Conservation (phyloP, 768 basidiomycete genomes). For the Dioszegia hungarica region DNA sequence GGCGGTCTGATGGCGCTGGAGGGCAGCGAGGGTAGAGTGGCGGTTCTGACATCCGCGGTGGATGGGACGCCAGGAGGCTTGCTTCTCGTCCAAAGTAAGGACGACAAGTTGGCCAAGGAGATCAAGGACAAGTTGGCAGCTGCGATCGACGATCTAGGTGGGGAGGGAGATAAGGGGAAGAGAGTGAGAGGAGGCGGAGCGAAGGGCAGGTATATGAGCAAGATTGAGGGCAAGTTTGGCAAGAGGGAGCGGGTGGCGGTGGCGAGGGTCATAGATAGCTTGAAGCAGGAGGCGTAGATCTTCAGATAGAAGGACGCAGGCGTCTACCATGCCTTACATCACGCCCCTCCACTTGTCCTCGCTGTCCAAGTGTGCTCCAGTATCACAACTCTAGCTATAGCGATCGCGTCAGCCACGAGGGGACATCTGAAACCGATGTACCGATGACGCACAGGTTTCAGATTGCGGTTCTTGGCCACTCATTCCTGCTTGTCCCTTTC, state of each 20-base stretch:
- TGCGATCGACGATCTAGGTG: slow-evolving; percentile 25
- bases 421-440: too few relatives aligned
- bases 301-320: too few relatives aligned
- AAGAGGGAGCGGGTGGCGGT: slow-evolving; percentile 21
- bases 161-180: slow-evolving; percentile 18
- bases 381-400: too few relatives aligned
- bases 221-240: slow-evolving; percentile 43
- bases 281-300: background rate
- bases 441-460: too few relatives aligned
- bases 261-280: slow-evolving; percentile 7
- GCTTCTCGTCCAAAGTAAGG: slow-evolving; percentile 29
- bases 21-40: background rate
- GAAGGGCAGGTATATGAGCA: slow-evolving; percentile 45
- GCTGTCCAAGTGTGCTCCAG: too few relatives aligned
- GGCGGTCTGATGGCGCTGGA: background rate
- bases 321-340: too few relatives aligned
- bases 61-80: slow-evolving; percentile 16
- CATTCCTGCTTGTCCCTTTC: too few relatives aligned
- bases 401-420: too few relatives aligned
- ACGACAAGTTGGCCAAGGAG: slow-evolving; percentile 35
- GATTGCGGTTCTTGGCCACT: too few relatives aligned
- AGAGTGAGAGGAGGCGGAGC: slow-evolving; percentile 47
- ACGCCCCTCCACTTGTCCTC: too few relatives aligned
- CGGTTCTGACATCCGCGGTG: slow-evolving; percentile 22
- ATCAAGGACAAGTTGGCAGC: slow-evolving; percentile 31